A percentile compares a stretch with the other conserved stretches of the same genome.
phyloP scores from a whole-genome alignment of 306 rosid species.

The Inga leiocalycina region DNA sequence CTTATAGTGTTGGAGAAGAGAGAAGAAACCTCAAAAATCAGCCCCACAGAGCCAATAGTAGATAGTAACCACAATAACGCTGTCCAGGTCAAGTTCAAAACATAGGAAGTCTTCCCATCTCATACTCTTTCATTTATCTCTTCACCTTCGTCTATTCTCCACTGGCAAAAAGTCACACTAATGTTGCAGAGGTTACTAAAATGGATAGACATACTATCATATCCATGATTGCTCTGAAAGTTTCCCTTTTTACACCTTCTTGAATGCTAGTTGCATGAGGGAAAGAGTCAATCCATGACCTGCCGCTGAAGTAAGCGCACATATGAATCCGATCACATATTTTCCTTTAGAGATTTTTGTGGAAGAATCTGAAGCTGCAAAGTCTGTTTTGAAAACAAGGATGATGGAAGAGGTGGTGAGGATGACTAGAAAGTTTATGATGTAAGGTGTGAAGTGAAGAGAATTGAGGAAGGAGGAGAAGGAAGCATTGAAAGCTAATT shows the following conservation, averaged over 20 bases:
- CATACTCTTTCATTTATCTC: constrained; percentile 43
- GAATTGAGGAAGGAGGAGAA: constrained; percentile 54
- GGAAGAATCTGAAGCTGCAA: constrained; percentile 11
- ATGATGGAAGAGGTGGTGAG: constrained; percentile 50
- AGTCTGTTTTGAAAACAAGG: constrained; percentile 39
- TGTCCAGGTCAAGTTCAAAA: constrained; percentile 44
- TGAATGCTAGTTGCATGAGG: constrained; percentile 44
- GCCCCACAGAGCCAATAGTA: constrained; percentile 41
- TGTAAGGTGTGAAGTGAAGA: constrained; percentile 40
- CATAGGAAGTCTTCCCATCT: constrained; percentile 46
- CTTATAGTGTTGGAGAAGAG: constrained; percentile 58
- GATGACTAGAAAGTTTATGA: constrained; percentile 47
- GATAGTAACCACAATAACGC: constrained; percentile 42
- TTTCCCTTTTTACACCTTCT: constrained; percentile 45
- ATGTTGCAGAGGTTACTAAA: constrained; percentile 24
- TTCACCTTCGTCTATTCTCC: constrained; percentile 49
- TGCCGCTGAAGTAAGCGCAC: constrained; percentile 49
- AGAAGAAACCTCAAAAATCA: constrained; percentile 58
- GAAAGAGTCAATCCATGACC: constrained; percentile 38
- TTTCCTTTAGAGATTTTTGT: constrained; percentile 22
- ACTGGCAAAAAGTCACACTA: constrained; percentile 50
- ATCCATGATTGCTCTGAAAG: constrained; percentile 39
- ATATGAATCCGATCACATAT: constrained; percentile 46
- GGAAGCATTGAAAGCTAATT: constrained; percentile 49
- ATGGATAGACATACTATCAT: constrained; percentile 31